Evolutionary conservation across 2,329 filamentous ascomycete genomes (phyloP).

Genomic region (Penicillium sp.): DNA sequence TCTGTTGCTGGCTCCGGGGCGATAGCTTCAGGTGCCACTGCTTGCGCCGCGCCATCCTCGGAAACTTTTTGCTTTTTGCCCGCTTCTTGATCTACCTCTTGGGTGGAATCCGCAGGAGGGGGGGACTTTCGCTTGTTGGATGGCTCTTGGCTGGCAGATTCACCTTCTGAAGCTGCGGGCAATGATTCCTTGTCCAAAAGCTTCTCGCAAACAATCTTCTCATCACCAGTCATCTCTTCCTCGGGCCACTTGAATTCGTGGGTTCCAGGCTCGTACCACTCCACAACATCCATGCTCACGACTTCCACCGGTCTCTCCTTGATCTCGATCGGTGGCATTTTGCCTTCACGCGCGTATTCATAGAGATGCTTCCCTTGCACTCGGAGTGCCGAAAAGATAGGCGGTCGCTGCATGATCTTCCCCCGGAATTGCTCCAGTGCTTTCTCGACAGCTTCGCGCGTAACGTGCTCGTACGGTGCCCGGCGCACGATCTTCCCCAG

Average conservation of each 20-base stretch:
- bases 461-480: constrained; percentile 76
- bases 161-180: constrained; percentile 30
- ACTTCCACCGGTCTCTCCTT: constrained; percentile 77
- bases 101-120: constrained; percentile 25
- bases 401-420: constrained; percentile 83
- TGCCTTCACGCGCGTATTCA: constrained; percentile 90
- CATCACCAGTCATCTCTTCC: constrained; percentile 71
- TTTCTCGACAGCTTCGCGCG: constrained; percentile 72
- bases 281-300: constrained; percentile 71
- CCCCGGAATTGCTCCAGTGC: constrained; percentile 74
- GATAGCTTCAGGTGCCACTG: constrained; percentile 8
- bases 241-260: constrained; percentile 78
- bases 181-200: constrained; percentile 46
- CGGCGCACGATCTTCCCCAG: constrained; percentile 78
- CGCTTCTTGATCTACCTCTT: constrained; percentile 14
- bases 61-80: constrained; percentile 35
- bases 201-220: constrained; percentile 72
- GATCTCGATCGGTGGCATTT: constrained; percentile 80
- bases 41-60: constrained; percentile 25
- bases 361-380: constrained; percentile 93
- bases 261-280: constrained; percentile 78
- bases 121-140: constrained; percentile 37
- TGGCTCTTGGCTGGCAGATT: constrained; percentile 14
- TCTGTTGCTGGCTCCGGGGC: constrained; percentile 12
- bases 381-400: constrained; percentile 88